These are phyloP conservation scores for Hypoxylon lienhwacheense DNA, from an alignment of 495 filamentous ascomycete species.

Conservation along the genomic window DNA sequence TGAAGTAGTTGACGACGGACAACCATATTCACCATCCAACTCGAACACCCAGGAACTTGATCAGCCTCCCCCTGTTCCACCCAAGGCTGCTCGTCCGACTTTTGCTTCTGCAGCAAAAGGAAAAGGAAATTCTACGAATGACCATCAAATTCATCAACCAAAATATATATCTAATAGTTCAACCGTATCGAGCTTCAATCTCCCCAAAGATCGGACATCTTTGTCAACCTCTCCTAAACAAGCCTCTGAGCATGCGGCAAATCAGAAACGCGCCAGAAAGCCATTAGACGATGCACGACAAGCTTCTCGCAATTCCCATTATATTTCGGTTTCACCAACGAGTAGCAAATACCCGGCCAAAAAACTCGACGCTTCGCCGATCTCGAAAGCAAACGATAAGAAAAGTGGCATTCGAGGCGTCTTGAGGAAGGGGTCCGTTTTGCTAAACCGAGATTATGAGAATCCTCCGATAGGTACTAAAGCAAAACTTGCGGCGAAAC, in stretches of 20 bases:
- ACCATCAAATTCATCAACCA: constrained; percentile 7
- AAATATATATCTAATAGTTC: constrained; percentile 8
- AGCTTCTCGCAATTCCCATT: constrained; percentile 14
- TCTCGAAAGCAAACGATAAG: constrained; percentile 32
- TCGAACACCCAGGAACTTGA: constrained; percentile 9
- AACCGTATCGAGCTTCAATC: constrained; percentile 9
- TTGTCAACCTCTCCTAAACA: constrained; percentile 12
- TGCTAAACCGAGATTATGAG: constrained; percentile 39
- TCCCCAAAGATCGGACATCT: constrained; percentile 18
- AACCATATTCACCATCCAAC: constrained; percentile 5
- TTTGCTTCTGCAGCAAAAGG: constrained; percentile 23
- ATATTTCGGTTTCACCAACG: constrained; percentile 22
- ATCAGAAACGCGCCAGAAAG: constrained; percentile 49
- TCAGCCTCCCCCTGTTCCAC: constrained; percentile 33
- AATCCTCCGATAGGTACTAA: constrained; percentile 27
- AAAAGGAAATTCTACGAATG: constrained; percentile 4
- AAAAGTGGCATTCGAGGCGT: constrained; percentile 40
- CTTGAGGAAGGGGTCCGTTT: constrained; percentile 33
- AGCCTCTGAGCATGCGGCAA: constrained; percentile 41
- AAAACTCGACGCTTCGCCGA: constrained; percentile 21
- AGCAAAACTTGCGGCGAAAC: constrained; percentile 20
- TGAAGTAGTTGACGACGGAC: constrained; percentile 33
- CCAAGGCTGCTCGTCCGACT: constrained; percentile 29
- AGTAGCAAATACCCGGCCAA: constrained; percentile 33
- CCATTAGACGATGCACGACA: constrained; percentile 32